Evolutionary conservation across 495 filamentous ascomycete genomes (phyloP).

Genomic region (Tuber magnatum): DNA sequence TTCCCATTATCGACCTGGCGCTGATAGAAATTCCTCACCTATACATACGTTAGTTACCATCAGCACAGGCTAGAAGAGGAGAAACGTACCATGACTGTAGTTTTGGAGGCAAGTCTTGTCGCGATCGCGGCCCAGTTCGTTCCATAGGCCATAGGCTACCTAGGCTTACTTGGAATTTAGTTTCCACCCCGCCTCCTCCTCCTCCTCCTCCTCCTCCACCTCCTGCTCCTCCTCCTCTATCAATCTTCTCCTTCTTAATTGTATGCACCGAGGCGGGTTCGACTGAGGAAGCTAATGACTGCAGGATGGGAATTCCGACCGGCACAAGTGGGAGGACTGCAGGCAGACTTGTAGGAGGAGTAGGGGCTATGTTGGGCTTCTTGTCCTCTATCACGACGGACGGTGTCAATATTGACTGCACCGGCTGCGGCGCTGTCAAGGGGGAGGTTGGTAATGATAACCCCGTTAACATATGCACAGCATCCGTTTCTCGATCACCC

Average conservation of each 20-base stretch:
- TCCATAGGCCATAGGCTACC: constrained; percentile 77
- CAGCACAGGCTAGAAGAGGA: constrained; percentile 33
- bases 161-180: too few species aligned
- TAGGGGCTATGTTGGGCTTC: constrained; percentile 14
- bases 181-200: too few species aligned
- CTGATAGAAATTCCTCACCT: constrained; percentile 91
- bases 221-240: constrained; percentile 11
- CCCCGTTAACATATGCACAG: constrained; percentile 27
- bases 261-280: constrained; percentile 23
- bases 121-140: constrained; percentile 84
- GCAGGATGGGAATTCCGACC: constrained; percentile 31
- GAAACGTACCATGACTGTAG: constrained; percentile 74
- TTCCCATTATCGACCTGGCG: constrained; percentile 67
- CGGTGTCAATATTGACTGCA: background rate
- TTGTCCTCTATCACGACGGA: constrained; percentile 22
- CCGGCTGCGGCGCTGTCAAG: background rate
- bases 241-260: constrained; percentile 29
- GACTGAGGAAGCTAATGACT: constrained; percentile 7
- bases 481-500: constrained; percentile 33
- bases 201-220: too few species aligned
- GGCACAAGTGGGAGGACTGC: constrained; percentile 35
- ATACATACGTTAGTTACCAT: constrained; percentile 40
- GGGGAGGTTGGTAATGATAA: constrained; percentile 17
- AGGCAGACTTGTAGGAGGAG: background rate
- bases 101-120: constrained; percentile 81